Evolutionary conservation across 352 stramenopile species (phyloP).

Genomic region (Phytophthora citrophthora): DNA sequence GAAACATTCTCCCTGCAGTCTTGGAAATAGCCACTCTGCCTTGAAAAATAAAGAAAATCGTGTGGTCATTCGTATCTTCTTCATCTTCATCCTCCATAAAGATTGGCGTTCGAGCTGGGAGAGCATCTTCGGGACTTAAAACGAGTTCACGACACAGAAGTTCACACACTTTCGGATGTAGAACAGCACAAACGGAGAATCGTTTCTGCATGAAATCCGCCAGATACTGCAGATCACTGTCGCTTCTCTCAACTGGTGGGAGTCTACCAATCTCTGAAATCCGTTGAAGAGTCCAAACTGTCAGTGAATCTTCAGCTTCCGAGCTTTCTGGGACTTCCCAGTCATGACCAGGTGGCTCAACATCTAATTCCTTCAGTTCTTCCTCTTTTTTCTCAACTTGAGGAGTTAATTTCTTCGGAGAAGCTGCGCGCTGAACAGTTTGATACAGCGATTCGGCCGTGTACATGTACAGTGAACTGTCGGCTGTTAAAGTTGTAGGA

Average conservation of each 20-base stretch:
- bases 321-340: background rate
- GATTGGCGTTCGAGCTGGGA: slow-evolving; percentile 35
- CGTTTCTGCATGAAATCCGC: slow-evolving; percentile 49
- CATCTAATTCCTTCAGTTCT: slow-evolving; percentile 1
- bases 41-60: slow-evolving; percentile 42
- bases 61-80: slow-evolving; percentile 3
- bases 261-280: slow-evolving; percentile 36
- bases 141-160: slow-evolving; percentile 43
- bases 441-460: slow-evolving; percentile 27
- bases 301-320: slow-evolving; percentile 27
- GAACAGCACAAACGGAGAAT: slow-evolving; percentile 46
- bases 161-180: slow-evolving; percentile 46
- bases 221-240: slow-evolving; percentile 49
- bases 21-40: slow-evolving; percentile 33
- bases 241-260: slow-evolving; percentile 23
- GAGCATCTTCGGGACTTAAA: slow-evolving; percentile 16
- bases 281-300: slow-evolving; percentile 29
- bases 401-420: background rate
- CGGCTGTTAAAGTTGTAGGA: slow-evolving; percentile 2
- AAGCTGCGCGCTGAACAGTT: slow-evolving; percentile 3
- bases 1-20: slow-evolving; percentile 30
- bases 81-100: slow-evolving; percentile 33
- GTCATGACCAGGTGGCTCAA: background rate
- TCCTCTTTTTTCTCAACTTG: slow-evolving; percentile 4
- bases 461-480: slow-evolving; percentile 22